A percentile compares a stretch with the other conserved stretches of the same genome.
phyloP scores from a whole-genome alignment of 2,329 filamentous ascomycete species.

The Trichocomaceae sp. region DNA sequence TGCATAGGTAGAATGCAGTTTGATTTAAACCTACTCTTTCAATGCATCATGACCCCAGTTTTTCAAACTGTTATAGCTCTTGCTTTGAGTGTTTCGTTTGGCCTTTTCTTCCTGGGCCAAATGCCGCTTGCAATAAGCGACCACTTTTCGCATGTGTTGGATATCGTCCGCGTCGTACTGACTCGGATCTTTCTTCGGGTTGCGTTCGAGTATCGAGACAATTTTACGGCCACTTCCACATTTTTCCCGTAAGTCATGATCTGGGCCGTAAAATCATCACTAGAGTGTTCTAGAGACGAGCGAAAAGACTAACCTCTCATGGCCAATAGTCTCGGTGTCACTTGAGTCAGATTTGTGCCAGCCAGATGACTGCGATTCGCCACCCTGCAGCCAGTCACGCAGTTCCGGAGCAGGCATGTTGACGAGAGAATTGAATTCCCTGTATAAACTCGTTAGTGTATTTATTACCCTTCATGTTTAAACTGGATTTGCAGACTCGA shows the following conservation, averaged over 20 bases:
- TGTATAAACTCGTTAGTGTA: neutral
- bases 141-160: conserved; percentile 11
- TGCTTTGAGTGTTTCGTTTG: conserved; percentile 51
- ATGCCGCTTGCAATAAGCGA: conserved; percentile 40
- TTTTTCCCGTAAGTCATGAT: neutral
- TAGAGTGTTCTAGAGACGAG: neutral
- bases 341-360: conserved; percentile 9
- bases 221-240: conserved; percentile 8
- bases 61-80: conserved; percentile 54
- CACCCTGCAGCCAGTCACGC: conserved; percentile 7
- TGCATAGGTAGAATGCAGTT: neutral
- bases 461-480: neutral
- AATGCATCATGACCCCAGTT: conserved; percentile 55
- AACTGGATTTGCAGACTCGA: neutral
- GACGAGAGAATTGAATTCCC: conserved; percentile 11
- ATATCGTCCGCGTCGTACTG: conserved; percentile 7
- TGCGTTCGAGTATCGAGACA: conserved; percentile 10
- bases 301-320: conserved; percentile 6
- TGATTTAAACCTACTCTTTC: conserved; percentile 25
- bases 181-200: conserved; percentile 5
- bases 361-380: conserved; percentile 3
- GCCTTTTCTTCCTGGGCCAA: conserved; percentile 57
- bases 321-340: conserved; percentile 9
- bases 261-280: neutral
- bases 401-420: conserved; percentile 11